Evolutionary conservation across 2,329 filamentous ascomycete species (phyloP), one percentile per base, ranked within the genome.

Genomic region (Apiospora arundinis): DNA sequence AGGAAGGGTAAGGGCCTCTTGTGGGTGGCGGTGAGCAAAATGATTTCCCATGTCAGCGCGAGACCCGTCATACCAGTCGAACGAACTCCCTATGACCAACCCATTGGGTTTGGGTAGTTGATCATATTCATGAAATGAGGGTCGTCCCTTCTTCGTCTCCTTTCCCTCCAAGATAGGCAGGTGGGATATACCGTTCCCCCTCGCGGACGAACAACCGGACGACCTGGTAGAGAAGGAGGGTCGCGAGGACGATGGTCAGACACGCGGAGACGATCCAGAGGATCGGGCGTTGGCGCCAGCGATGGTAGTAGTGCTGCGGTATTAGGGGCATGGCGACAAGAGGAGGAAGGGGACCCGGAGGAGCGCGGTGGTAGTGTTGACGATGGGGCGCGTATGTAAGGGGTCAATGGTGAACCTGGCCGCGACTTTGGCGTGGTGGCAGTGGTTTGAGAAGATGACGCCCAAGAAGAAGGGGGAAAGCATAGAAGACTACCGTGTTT

Each of bases 201-300:
- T 37, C 56, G 9, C 56, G 56, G 18, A 40, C 32, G 5, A n/a
- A 63, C 16, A 21, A 4, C 52, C 52, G 6, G 52, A n/a, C 21
- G 9, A 63, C 2, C 9, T 6, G 14, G 21, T 63, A 63, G 21
- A 63, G 28, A 3, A 63, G 32, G 0, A 63, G 8, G 8, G 56
- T 63, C 56, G 7, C 56, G 32, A 63, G 18, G 11, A 7, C 11
- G 21, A 63, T 18, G 56, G 32, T n/a, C 9, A 23, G 12, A 4
- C 48, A 74, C 70, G 8, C 70, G 72, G 80, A 84, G 18, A 80
- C 83, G 16, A 81, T 66, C 73, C 76, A 81, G 6, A 85, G 82
- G 75, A 82, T 80, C 0, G 79, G 77, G 2, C 73, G 73, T 49
- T 80, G 77, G 2, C 73, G 73, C 60, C 81, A 80, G 71, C 79